Conservation (phyloP, 495 filamentous ascomycete species). For the Opeltia flavorubescens region DNA sequence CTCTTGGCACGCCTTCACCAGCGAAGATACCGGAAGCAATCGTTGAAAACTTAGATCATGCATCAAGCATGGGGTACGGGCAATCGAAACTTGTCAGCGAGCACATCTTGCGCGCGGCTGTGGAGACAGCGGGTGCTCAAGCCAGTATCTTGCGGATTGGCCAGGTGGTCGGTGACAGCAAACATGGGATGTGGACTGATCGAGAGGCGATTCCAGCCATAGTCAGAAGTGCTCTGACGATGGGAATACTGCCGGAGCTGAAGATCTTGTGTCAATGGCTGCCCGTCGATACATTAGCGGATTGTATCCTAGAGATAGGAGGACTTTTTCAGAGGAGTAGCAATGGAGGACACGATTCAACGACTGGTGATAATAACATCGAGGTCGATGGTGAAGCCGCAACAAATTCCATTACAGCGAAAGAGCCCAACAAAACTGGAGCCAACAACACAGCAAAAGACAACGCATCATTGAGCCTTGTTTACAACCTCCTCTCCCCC, state of each 20-base stretch:
- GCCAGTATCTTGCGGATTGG: conserved; percentile 42
- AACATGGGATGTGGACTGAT: conserved; percentile 44
- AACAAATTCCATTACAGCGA: too few relatives aligned
- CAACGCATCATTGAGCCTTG: conserved; percentile 19
- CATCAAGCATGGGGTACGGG: conserved; percentile 40
- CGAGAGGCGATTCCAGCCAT: conserved; percentile 43
- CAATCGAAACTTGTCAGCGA: conserved; percentile 44
- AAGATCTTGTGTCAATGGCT: conserved; percentile 28
- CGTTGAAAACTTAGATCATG: conserved; percentile 23
- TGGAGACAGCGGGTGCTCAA: conserved; percentile 21
- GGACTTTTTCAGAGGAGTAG: conserved; percentile 1
- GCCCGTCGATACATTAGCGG: conserved; percentile 29
- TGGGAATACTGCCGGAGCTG: conserved; percentile 34
- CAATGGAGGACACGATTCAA: not conserved
- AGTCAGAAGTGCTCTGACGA: conserved; percentile 34
- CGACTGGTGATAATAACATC: not conserved
- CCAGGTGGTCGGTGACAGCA: conserved; percentile 39
- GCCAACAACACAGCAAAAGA: conserved; percentile 17
- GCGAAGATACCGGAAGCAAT: conserved; percentile 29
- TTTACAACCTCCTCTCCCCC: conserved; percentile 42
- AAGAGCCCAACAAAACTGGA: not conserved
- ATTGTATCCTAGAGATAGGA: conserved; percentile 21
- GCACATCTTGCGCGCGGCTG: conserved; percentile 30
- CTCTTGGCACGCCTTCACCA: conserved; percentile 19
- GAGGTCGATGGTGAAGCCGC: too few relatives aligned